These are phyloP conservation scores for Aspergillus sp. DNA, from an alignment of 2,329 filamentous ascomycete species.

Conservation along the genomic window DNA sequence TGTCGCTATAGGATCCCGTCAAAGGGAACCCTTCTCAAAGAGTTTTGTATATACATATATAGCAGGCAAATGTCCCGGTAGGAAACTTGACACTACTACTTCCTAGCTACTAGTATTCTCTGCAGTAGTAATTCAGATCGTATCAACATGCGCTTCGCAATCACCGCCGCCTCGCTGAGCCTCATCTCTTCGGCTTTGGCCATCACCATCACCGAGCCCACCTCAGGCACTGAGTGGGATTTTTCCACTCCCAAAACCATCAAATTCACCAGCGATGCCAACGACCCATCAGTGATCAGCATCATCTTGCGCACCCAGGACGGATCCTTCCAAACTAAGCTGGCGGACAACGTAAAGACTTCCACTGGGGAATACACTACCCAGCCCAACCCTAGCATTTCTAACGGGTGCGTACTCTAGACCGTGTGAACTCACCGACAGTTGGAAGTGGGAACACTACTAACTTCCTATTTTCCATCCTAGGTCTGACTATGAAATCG, in stretches of 20 bases:
- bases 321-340: slow-evolving; percentile 7
- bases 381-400: slow-evolving; percentile 7
- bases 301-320: slow-evolving; percentile 1
- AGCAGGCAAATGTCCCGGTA: background rate
- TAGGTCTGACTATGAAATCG: slow-evolving; percentile 5
- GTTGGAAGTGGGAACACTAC: too few species aligned
- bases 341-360: slow-evolving; percentile 8
- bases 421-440: background rate
- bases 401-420: slow-evolving; percentile 1
- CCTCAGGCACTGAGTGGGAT: background rate
- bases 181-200: slow-evolving; percentile 3
- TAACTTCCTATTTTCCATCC: background rate
- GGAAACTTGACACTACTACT: too few species aligned
- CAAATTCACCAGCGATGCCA: slow-evolving; percentile 4
- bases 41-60: background rate
- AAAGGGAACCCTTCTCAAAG: too few species aligned
- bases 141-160: background rate
- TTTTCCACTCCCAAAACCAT: slow-evolving; percentile 6
- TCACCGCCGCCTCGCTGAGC: background rate
- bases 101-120: background rate
- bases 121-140: background rate
- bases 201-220: slow-evolving; percentile 2
- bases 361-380: slow-evolving; percentile 3
- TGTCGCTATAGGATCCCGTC: background rate
- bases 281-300: background rate